phyloP scores from a whole-genome alignment of 2,329 filamentous ascomycete species.

The Rhexocercosporidium sp. region DNA sequence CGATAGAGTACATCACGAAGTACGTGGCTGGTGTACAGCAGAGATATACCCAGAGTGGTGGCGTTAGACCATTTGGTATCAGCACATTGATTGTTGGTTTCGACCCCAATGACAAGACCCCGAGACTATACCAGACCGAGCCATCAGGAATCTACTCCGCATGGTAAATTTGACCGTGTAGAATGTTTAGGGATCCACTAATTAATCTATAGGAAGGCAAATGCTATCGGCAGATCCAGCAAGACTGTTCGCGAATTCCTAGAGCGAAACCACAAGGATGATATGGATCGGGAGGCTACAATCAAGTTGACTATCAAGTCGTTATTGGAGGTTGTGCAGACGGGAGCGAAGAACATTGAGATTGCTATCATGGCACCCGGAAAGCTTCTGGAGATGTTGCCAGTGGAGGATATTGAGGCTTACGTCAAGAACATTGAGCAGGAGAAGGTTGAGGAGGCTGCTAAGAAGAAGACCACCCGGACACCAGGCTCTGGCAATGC shows the following conservation, averaged over 20 bases:
- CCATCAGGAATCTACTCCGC: constrained; percentile 99
- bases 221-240: constrained; percentile 96
- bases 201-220: constrained; percentile 80
- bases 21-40: constrained; percentile 98
- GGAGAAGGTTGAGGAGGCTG: constrained; percentile 98
- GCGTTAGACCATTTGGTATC: constrained; percentile 98
- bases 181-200: constrained; percentile 12
- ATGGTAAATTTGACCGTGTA: constrained; percentile 67
- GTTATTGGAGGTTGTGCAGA: constrained; percentile 95
- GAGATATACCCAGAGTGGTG: constrained; percentile 97
- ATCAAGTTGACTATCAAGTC: constrained; percentile 99
- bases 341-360: constrained; percentile 99
- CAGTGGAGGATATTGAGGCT: constrained; percentile 92
- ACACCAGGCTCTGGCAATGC: constrained; percentile 72
- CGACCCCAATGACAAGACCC: constrained; percentile 87
- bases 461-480: constrained; percentile 90
- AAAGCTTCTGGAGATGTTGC: constrained; percentile 89
- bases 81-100: constrained; percentile 99
- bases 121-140: constrained; percentile 95
- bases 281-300: constrained; percentile 94
- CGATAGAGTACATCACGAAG: constrained; percentile 99
- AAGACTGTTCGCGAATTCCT: constrained; percentile 99
- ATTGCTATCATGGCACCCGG: constrained; percentile 97
- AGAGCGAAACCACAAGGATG: constrained; percentile 97
- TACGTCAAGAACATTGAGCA: constrained; percentile 99